Percentiles rank a stretch among this genome's conserved stretches.
phyloP scores from a whole-genome alignment of 2,329 filamentous ascomycete genomes.

The Trichoderma asperellum region DNA sequence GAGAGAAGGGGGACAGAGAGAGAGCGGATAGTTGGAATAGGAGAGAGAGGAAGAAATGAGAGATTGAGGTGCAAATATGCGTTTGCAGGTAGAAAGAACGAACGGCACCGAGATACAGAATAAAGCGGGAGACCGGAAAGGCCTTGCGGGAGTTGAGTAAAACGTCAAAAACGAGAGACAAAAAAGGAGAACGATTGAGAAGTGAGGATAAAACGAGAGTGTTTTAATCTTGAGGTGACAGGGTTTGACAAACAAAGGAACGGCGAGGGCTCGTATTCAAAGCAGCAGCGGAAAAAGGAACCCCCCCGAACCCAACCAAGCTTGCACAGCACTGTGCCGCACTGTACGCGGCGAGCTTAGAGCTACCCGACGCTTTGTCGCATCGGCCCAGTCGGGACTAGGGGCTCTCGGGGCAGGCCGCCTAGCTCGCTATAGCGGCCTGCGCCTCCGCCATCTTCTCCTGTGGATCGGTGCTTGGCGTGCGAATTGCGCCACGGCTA shows the following conservation, averaged over 20 bases:
- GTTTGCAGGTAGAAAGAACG: constrained; percentile 8
- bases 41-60: constrained; percentile 14
- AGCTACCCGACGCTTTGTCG: constrained; percentile 22
- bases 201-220: constrained; percentile 28
- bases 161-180: constrained; percentile 20
- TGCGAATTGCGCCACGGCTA: neutral
- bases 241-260: constrained; percentile 27
- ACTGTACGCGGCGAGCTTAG: constrained; percentile 12
- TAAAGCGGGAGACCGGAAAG: constrained; percentile 9
- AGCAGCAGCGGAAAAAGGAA: neutral
- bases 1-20: constrained; percentile 17
- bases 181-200: constrained; percentile 25
- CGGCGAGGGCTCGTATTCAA: constrained; percentile 27
- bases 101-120: constrained; percentile 15
- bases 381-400: constrained; percentile 12
- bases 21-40: constrained; percentile 20
- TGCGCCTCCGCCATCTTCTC: constrained; percentile 24
- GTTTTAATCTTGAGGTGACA: constrained; percentile 27
- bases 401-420: constrained; percentile 25
- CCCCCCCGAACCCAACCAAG: constrained; percentile 4
- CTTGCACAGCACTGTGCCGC: neutral
- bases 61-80: neutral
- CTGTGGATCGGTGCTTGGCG: constrained; percentile 16
- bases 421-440: constrained; percentile 19
- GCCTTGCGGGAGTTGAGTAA: constrained; percentile 6